Evolutionary conservation across 805 yeast genomes (phyloP), one percentile per base, ranked within the genome.

Genomic region (Komagataella pseudopastoris): DNA sequence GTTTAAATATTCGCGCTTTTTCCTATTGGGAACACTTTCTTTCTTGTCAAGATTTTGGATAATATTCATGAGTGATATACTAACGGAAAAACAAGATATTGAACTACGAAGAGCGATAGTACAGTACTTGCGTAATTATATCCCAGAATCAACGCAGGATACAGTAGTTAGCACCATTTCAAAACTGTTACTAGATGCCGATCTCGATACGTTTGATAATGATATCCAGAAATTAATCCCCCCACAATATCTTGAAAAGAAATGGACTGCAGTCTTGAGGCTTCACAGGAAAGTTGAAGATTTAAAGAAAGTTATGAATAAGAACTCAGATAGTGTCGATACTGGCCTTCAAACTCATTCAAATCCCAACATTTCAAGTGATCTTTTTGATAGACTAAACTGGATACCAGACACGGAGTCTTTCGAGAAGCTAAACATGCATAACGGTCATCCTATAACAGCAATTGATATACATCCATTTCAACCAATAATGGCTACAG

Each of bases 211-310:
- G 20, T 43, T 16, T 30, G 17, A 18, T 46, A 16, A 45, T 16
- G 24, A 52, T 30, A 53, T 51, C 46, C 36, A 48, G 17, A n/a
- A 24, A 2, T 48, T 57, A 6, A 57, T 64, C 5, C 70, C 71
- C 1, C 53, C 54, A 2, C 54, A 61, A 44, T 66, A 60, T 48
- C 55, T 88, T 45, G 88, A 84, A 57, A 84, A 83, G 65, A 90
- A 89, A 67, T 90, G 97, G 97, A 74, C 83, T 0, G 82, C 95
- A 0, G 91, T 90, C 3, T 72, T 88, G 36, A 70, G 96, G 48
- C 70, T 91, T 30, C 96, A 91, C 65, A 77, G 81, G 55, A 76
- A 78, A 58, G 81, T 83, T 46, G 68, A 83, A 52, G 91, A 83
- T 50, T 65, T 88, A 47, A 96, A 90, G 59, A 66, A 73, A 17